A percentile compares a stretch with the other conserved stretches of the same genome.
Conservation (phyloP, 345 rosid genomes). For the Anacardium occidentale region DNA sequence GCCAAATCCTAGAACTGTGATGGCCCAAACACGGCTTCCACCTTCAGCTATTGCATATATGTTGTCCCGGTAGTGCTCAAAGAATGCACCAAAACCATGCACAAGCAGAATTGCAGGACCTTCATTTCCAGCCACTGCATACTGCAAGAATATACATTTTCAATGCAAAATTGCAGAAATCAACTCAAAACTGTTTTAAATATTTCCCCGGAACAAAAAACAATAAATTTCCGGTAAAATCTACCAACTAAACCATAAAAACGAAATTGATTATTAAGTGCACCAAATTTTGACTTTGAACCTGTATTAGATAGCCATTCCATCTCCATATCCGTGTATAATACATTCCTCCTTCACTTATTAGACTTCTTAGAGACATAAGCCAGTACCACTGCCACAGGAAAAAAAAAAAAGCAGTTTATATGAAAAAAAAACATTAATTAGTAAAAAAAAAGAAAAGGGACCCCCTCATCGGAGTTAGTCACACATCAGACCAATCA, state of each 20-base stretch:
- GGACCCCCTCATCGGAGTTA: neutral
- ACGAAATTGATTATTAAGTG: slow-evolving; percentile 9
- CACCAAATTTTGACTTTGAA: slow-evolving; percentile 25
- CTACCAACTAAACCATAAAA: neutral
- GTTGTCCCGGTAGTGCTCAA: slow-evolving; percentile 85
- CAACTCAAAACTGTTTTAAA: neutral
- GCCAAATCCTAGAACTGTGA: slow-evolving; percentile 82
- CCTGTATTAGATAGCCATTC: slow-evolving; percentile 85
- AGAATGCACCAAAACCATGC: slow-evolving; percentile 95
- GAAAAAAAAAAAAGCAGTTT: slow-evolving; percentile 25
- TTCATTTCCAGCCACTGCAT: slow-evolving; percentile 52
- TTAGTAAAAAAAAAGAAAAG: neutral
- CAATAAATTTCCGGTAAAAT: slow-evolving; percentile 11
- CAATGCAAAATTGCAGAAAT: slow-evolving; percentile 6
- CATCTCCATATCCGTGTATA: slow-evolving; percentile 73
- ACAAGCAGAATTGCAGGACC: slow-evolving; percentile 81
- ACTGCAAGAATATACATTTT: slow-evolving; percentile 40
- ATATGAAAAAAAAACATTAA: neutral
- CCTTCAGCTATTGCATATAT: slow-evolving; percentile 45
- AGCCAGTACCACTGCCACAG: slow-evolving; percentile 79
- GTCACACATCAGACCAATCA: neutral
- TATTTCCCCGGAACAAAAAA: slow-evolving; percentile 17
- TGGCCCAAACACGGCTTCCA: slow-evolving; percentile 70
- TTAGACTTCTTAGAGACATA: slow-evolving; percentile 52
- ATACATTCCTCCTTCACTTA: slow-evolving; percentile 25